Conservation (phyloP, 352 stramenopile species). For the Albugo candida region DNA sequence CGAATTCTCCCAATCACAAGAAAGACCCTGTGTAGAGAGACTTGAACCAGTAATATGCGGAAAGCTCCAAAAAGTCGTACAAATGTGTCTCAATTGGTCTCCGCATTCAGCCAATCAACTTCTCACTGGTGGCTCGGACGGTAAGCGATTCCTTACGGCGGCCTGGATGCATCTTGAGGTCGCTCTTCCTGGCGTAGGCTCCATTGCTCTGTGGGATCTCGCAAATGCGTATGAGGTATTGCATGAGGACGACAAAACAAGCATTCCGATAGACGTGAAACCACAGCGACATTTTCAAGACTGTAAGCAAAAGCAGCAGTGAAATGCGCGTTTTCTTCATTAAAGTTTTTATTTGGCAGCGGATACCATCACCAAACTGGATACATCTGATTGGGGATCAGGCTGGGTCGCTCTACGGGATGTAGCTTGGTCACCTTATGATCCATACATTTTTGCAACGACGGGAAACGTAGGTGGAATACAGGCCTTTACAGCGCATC, state of each 20-base stretch:
- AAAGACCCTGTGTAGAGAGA: conserved; percentile 17
- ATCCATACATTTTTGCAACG: conserved; percentile 64
- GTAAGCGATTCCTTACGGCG: conserved; percentile 10
- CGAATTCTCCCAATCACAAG: background rate
- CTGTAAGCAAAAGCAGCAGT: conserved; percentile 14
- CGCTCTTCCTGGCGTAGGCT: conserved; percentile 19
- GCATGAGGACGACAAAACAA: background rate
- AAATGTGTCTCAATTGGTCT: conserved; percentile 58
- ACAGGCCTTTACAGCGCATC: background rate
- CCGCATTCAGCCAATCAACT: conserved; percentile 43
- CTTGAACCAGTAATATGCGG: conserved; percentile 24
- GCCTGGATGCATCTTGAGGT: background rate
- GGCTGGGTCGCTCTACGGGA: conserved; percentile 66
- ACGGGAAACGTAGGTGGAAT: conserved; percentile 54
- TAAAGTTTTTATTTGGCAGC: conserved; percentile 14
- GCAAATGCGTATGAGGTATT: conserved; percentile 13
- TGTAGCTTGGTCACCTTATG: conserved; percentile 62
- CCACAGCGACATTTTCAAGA: conserved; percentile 65
- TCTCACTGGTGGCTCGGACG: conserved; percentile 62
- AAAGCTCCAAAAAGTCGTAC: conserved; percentile 23
- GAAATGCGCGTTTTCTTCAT: background rate
- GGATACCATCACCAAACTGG: conserved; percentile 63
- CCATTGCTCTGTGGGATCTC: conserved; percentile 60
- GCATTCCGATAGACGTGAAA: conserved; percentile 17
- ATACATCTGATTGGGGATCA: conserved; percentile 64